Base-by-base conservation (phyloP, 805 yeast species). In the Lachancea mirantina region DNA sequence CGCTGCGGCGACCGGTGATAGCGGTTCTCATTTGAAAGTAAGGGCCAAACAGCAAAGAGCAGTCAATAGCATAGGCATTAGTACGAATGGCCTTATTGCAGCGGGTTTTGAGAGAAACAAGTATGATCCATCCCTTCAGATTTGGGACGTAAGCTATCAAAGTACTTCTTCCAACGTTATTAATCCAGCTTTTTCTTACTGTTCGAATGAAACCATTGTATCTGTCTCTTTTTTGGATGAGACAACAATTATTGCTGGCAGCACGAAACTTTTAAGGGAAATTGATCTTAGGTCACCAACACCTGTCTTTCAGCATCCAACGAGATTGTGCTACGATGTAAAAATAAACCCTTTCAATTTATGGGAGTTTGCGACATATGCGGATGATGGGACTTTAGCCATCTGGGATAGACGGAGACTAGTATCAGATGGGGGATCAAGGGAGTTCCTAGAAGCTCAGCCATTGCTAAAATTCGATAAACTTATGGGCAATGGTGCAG, bases 371-470 rank as follows among this genome's bases (percentile, higher is more conserved):
- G 74, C 84, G 11, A 77, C 94, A 0, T 73, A 73, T 41, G 74
- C 84, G 32, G 95, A 87, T 45, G 89, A 83, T 48, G 95, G 95
- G 2, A 73, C 92, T 0, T 59, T 87, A 30, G 78, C 89, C 0
- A 65, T 88, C 6, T 88, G 88, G 84, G 94, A 83, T 52, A 67
- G 84, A 41, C 64, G 94, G 42, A 77, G 70, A 42, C 52, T 83
- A 28, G 55, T 65, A 0, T 46, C 55, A 2, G 42, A 47, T 15
- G 29, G 45, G 7, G 36, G 35, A 10, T 43, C 52, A 1, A 42
- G 44, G 10, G 57, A 50, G 13, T 35, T 45, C 14, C 54, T 47
- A 11, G 56, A 64, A 18, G 78, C 77, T 13, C 63, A 69, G 3
- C 87, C 88, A 0, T 52, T 74, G 8, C 52, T 81, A 21, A 67